These are phyloP conservation scores for Tylopilus rubrobrunneus DNA, from an alignment of 768 basidiomycete species.

Conservation along the genomic window DNA sequence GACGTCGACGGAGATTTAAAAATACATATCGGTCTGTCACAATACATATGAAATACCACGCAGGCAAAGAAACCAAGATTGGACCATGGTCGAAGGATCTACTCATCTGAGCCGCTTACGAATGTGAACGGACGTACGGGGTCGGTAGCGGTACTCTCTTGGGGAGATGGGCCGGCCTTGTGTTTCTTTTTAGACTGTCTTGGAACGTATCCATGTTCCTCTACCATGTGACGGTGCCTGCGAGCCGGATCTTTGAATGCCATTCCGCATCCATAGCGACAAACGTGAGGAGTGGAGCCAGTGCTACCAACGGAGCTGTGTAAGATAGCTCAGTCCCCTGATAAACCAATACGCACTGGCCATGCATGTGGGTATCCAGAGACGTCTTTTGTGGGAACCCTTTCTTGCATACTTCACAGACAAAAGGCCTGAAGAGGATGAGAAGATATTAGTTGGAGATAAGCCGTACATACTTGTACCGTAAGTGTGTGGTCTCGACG, in stretches of 20 bases:
- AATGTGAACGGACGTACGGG: conserved; percentile 33
- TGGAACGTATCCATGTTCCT: conserved; percentile 48
- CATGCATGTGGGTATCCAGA: conserved; percentile 53
- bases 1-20: conserved; percentile 14
- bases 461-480: conserved; percentile 46
- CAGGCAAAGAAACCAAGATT: conserved; percentile 5
- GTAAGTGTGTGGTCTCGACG: conserved; percentile 58
- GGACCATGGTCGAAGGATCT: conserved; percentile 7
- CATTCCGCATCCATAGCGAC: conserved; percentile 47
- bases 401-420: conserved; percentile 50
- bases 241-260: conserved; percentile 64
- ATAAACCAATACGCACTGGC: conserved; percentile 37
- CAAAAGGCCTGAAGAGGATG: conserved; percentile 40
- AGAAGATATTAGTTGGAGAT: conserved; percentile 11
- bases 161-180: conserved; percentile 31
- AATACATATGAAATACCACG: conserved; percentile 22
- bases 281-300: conserved; percentile 51
- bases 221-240: conserved; percentile 55
- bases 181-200: conserved; percentile 44
- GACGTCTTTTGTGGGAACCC: conserved; percentile 59
- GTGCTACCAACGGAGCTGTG: conserved; percentile 39
- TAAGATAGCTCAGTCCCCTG: conserved; percentile 8
- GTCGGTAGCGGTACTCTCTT: conserved; percentile 22
- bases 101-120: conserved; percentile 26
- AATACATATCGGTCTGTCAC: conserved; percentile 22